Base-by-base conservation (phyloP, 2,329 filamentous ascomycete genomes). In the Hawksworthiomyces lignivorus region DNA sequence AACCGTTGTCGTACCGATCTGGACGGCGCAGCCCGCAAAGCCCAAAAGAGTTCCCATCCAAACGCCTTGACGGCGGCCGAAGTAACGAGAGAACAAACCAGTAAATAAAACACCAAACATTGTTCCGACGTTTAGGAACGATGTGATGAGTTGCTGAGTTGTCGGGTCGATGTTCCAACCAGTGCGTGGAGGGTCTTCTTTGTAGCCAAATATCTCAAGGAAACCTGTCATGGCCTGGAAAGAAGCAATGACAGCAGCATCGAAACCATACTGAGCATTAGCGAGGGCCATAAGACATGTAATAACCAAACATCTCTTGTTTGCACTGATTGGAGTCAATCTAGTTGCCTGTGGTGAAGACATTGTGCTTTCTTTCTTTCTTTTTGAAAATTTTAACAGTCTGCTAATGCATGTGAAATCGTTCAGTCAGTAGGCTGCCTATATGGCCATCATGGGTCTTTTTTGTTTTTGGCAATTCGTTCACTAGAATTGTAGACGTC, bases 101-200 rank as follows among this genome's bases (percentile, higher is more conserved):
- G 48, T 47, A 15, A 55, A 47, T 4, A 52, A 28, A 11, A 50
- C 47, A 4, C 53, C 52, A 27, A 55, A 39, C 26, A 57, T 54
- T 17, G 53, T 53, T 9, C 51, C 54, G 24, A 54, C 46, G 39
- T 54, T 54, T 19, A 56, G 41, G 35, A 50, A 52, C 26, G 53
- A 56, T 7, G 48, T 49, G 18, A 56, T 52, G 7, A 56, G 49
- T 38, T 56, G 54, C 36, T 56, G 54, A 5, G 50, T 38, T 2
- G 37, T 50, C 15, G 51, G 53, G 26, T 40, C 33, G 36, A 56
- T 56, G 17, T 46, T 47, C 46, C 47, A 56, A 8, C 52, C 52
- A 11, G 28, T 22, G 14, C 32, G 18, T 18, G 30, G 9, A n/a
- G 46, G 39, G 27, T 54, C 50, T 3, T 40, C 33, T n/a, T n/a